phyloP scores from a whole-genome alignment of 2,329 filamentous ascomycete species.

The Ascochyta clinopodiicola region DNA sequence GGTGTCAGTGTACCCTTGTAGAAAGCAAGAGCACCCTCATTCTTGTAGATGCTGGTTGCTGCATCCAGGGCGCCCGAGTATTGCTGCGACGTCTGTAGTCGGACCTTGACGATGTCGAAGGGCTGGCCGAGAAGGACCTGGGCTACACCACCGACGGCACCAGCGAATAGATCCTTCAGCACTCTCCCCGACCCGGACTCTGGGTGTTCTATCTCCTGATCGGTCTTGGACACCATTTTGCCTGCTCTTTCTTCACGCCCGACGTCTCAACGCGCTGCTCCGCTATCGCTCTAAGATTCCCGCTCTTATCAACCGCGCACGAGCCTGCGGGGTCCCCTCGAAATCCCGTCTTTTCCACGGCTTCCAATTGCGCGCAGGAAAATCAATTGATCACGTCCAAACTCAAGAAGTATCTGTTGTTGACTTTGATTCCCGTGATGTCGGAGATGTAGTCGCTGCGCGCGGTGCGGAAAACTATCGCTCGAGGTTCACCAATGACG shows the following conservation, averaged over 20 bases:
- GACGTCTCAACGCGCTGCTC: background rate
- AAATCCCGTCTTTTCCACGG: background rate
- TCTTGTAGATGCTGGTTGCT: constrained; percentile 81
- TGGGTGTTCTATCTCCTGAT: constrained; percentile 49
- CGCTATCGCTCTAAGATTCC: constrained; percentile 4
- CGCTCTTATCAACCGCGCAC: constrained; percentile 8
- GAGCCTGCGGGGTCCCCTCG: background rate
- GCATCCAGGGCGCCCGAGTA: constrained; percentile 83
- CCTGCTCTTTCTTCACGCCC: constrained; percentile 1
- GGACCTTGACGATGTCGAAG: constrained; percentile 81
- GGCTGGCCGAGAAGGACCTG: constrained; percentile 86
- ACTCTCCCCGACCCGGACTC: constrained; percentile 52
- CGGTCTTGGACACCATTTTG: constrained; percentile 31
- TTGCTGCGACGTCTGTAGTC: constrained; percentile 84
- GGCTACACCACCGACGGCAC: constrained; percentile 88
- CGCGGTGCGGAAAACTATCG: constrained; percentile 7
- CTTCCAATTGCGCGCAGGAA: background rate
- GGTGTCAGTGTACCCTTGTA: constrained; percentile 98
- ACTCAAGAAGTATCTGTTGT: too few relatives aligned
- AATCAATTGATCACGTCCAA: background rate
- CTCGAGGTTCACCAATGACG: constrained; percentile 12
- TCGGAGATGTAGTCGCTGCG: constrained; percentile 1
- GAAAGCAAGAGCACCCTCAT: constrained; percentile 89
- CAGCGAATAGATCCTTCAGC: constrained; percentile 88
- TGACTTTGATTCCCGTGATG: background rate